These are phyloP conservation scores for Pyrenophora graminea DNA, from an alignment of 2,329 filamentous ascomycete species.

Conservation along the genomic window DNA sequence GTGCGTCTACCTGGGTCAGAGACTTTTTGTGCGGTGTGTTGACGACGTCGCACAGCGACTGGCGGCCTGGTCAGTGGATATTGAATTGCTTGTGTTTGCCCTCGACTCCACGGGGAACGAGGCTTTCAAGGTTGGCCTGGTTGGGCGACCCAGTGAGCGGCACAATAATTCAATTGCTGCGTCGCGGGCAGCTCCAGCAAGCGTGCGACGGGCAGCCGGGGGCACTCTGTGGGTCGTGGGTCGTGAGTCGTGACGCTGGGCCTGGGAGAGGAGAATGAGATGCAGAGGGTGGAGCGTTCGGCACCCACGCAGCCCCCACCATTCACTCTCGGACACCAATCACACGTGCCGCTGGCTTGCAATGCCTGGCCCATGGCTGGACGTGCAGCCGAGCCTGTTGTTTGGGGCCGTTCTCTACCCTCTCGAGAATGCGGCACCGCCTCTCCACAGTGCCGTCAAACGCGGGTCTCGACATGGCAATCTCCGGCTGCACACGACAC, in stretches of 20 bases:
- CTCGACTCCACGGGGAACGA: constrained; percentile 27
- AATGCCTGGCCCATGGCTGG: constrained; percentile 19
- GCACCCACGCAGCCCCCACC: constrained; percentile 31
- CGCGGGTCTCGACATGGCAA: constrained; percentile 14
- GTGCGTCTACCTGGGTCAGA: neutral
- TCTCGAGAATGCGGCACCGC: constrained; percentile 6
- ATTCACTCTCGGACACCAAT: constrained; percentile 15
- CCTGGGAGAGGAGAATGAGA: constrained; percentile 15
- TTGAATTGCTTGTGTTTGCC: constrained; percentile 12
- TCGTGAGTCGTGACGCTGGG: constrained; percentile 22
- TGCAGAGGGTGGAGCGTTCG: constrained; percentile 18
- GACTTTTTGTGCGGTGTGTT: neutral
- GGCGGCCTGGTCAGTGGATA: constrained; percentile 8
- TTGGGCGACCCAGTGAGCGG: constrained; percentile 26
- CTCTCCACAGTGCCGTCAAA: constrained; percentile 20
- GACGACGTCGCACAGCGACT: constrained; percentile 5
- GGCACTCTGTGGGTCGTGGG: constrained; percentile 28
- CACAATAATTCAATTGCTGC: constrained; percentile 28
- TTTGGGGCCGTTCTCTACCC: constrained; percentile 10
- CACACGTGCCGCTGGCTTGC: constrained; percentile 9
- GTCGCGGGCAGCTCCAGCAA: constrained; percentile 20
- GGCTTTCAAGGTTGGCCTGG: constrained; percentile 9
- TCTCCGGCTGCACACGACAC: constrained; percentile 15
- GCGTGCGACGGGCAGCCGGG: constrained; percentile 30
- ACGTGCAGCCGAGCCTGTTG: constrained; percentile 16